Conservation (phyloP, 179 eudicot species). For the Sideroxylon spinosum region DNA sequence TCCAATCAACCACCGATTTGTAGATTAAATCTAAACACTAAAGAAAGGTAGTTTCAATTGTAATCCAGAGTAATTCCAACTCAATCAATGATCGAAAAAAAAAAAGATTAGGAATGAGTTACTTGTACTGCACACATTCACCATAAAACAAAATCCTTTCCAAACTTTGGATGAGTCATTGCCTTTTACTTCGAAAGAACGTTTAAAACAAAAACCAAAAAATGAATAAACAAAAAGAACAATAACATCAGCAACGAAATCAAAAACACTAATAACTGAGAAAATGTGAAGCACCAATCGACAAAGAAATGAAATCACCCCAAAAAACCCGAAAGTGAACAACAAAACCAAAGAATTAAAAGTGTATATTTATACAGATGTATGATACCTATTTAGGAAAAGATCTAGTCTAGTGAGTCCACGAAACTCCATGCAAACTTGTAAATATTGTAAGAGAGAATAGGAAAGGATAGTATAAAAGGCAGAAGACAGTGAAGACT, state of each 20-base stretch:
- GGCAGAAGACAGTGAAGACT: too few relatives aligned
- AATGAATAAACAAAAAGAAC: background rate
- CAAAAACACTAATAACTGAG: background rate
- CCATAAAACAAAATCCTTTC: background rate
- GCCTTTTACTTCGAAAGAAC: background rate
- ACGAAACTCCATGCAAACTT: too few relatives aligned
- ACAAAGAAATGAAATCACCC: conserved; percentile 1
- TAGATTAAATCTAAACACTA: background rate
- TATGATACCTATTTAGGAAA: too few relatives aligned
- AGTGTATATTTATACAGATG: too few relatives aligned
- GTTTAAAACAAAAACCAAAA: too few relatives aligned
- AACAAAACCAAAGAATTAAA: too few relatives aligned
- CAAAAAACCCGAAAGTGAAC: too few relatives aligned
- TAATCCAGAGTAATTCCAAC: conserved; percentile 5
- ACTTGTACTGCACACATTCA: conserved; percentile 24
- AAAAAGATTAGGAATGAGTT: background rate
- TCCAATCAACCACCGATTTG: conserved; percentile 5
- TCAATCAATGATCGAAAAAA: background rate
- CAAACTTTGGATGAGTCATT: background rate
- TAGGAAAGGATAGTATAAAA: too few relatives aligned
- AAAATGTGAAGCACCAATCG: background rate
- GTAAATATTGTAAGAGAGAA: too few relatives aligned
- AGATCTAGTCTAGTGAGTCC: too few relatives aligned
- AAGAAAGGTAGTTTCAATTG: background rate
- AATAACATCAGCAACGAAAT: background rate